Percentiles rank a stretch among this genome's conserved stretches.
Evolutionary conservation across 345 rosid species (phyloP).

Genomic region (Conringia planisiliqua): DNA sequence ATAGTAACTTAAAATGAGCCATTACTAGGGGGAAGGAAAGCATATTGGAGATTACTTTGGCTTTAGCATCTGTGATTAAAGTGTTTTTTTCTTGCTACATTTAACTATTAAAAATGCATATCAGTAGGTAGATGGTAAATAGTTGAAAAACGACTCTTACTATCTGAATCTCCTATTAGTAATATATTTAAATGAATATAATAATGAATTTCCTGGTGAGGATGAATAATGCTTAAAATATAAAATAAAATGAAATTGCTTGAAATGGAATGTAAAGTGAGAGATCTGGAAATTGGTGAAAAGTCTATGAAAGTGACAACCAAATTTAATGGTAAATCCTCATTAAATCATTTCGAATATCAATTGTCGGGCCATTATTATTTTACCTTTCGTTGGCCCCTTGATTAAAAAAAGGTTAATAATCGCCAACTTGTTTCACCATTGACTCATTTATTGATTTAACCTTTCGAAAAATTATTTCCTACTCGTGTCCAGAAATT

Average conservation of each 20-base stretch:
- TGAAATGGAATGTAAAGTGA: background rate
- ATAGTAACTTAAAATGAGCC: background rate
- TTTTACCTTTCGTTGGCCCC: conserved; percentile 33
- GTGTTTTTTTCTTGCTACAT: background rate
- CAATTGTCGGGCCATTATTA: conserved; percentile 32
- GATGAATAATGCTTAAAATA: background rate
- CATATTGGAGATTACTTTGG: background rate
- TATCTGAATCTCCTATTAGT: too few relatives aligned
- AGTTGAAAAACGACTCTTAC: background rate
- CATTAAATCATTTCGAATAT: conserved; percentile 25
- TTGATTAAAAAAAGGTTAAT: background rate
- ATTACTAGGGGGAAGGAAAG: background rate
- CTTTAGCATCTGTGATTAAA: background rate
- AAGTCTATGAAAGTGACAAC: conserved; percentile 31
- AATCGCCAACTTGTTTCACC: conserved; percentile 15
- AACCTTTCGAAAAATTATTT: background rate
- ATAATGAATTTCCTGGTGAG: background rate
- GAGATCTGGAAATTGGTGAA: conserved; percentile 14
- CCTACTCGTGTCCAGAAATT: background rate
- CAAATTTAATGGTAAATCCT: conserved; percentile 35
- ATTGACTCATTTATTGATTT: conserved; percentile 2
- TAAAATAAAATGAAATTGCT: background rate
- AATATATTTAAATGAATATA: background rate
- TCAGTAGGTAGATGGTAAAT: conserved; percentile 3
- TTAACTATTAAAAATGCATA: background rate